Evolutionary conservation across 495 filamentous ascomycete species (phyloP).

Genomic region (Penicillium tannophilum): DNA sequence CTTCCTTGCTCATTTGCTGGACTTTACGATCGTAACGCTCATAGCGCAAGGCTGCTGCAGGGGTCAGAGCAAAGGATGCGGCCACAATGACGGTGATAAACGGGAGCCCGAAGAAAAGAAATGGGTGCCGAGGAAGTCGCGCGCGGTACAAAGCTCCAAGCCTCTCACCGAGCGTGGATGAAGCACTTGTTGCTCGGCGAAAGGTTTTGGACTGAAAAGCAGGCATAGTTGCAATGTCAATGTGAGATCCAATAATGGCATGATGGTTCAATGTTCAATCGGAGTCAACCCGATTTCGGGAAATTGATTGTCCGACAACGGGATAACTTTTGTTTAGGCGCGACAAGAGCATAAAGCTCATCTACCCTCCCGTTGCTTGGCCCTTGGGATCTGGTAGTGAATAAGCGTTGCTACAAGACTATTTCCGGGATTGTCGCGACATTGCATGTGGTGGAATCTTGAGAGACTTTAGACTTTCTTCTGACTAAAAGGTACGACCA

Average conservation of each 20-base stretch:
- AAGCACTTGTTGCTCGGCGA: constrained; percentile 48
- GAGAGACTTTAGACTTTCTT: not conserved
- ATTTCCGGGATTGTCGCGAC: not conserved
- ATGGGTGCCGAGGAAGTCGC: constrained; percentile 71
- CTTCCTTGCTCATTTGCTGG: constrained; percentile 76
- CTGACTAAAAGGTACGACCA: not conserved
- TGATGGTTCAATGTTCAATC: not conserved
- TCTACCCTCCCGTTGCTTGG: not conserved
- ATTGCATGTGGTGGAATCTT: not conserved
- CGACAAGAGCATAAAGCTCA: constrained; percentile 3
- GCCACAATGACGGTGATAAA: constrained; percentile 92
- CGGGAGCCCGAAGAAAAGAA: constrained; percentile 92
- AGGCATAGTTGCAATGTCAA: constrained; percentile 56
- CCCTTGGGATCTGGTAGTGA: not conserved
- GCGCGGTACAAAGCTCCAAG: constrained; percentile 76
- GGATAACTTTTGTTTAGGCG: constrained; percentile 14
- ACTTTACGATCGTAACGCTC: constrained; percentile 89
- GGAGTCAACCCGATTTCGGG: not conserved
- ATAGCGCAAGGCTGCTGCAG: constrained; percentile 89
- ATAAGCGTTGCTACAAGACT: not conserved
- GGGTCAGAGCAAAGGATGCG: constrained; percentile 91
- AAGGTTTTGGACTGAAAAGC: constrained; percentile 75
- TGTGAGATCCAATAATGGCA: not conserved
- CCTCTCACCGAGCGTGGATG: constrained; percentile 58
- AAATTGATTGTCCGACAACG: constrained; percentile 11